These are phyloP conservation scores for Phoma sp. DNA, from an alignment of 2,329 filamentous ascomycete genomes.

Conservation along the genomic window DNA sequence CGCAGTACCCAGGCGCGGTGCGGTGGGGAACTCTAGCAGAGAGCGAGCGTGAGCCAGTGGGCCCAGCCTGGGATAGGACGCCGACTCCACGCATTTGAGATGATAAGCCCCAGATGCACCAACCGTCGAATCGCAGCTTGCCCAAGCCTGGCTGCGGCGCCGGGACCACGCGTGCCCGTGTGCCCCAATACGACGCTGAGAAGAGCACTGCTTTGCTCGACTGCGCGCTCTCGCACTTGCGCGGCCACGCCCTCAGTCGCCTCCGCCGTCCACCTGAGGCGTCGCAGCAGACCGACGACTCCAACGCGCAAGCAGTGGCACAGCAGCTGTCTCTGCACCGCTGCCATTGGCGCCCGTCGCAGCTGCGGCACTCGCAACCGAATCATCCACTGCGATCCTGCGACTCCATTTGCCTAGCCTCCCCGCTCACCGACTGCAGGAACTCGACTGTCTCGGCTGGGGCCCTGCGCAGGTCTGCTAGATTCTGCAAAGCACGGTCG, in stretches of 20 bases:
- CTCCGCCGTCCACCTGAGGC: background rate
- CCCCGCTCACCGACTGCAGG: slow-evolving; percentile 13
- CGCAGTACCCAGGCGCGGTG: slow-evolving; percentile 8
- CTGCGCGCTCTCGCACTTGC: background rate
- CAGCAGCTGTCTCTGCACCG: background rate
- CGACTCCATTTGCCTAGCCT: slow-evolving; percentile 17
- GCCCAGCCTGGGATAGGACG: slow-evolving; percentile 49
- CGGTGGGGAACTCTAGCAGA: slow-evolving; percentile 23
- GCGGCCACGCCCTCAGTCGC: slow-evolving; percentile 1
- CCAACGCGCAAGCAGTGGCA: slow-evolving; percentile 22
- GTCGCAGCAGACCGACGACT: slow-evolving; percentile 5
- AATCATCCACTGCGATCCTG: slow-evolving; percentile 7
- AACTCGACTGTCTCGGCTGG: background rate
- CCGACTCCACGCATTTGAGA: slow-evolving; percentile 39
- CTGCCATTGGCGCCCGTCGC: background rate
- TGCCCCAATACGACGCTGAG: background rate
- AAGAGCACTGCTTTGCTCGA: slow-evolving; percentile 5
- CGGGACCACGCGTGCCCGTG: slow-evolving; percentile 2
- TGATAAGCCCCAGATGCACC: slow-evolving; percentile 14
- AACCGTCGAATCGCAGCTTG: slow-evolving; percentile 13
- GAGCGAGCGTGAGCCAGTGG: slow-evolving; percentile 64
- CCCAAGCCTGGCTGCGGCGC: slow-evolving; percentile 2
- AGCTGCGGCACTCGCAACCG: slow-evolving; percentile 7
- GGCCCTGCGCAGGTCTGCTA: slow-evolving; percentile 10
- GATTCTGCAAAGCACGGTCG: slow-evolving; percentile 1